Evolutionary conservation across 2,329 filamentous ascomycete genomes (phyloP), one percentile per base, ranked within the genome.

Genomic region (Colletotrichum sublineola): DNA sequence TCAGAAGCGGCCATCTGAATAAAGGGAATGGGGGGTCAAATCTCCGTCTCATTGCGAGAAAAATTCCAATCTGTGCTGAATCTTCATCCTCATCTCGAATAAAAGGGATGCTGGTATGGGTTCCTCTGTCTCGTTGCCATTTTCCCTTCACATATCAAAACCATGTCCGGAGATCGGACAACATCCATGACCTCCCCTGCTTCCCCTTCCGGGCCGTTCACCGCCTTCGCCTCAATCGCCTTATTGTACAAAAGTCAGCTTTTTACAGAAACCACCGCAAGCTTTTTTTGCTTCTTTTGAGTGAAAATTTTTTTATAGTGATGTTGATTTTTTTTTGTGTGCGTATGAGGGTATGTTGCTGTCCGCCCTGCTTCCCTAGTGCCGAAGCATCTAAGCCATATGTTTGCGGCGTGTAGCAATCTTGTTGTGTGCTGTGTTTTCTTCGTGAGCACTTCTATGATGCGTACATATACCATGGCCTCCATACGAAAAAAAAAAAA

Each of bases 161-260:
- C 48, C 55, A 57, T 44, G 20, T 60, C 18, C 55, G n/a, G 36
- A 57, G 33, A 38, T 20, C 48, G 46, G 18, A 18, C 53, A 29
- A 14, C 3, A 33, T 36, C 33, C 15, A 24, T 18, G 20, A 33
- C 29, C 44, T 29, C 15, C 15, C 33, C 46, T 14, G 44, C 42
- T 44, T 42, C 58, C 18, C n/a, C 46, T 55, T 18, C 58, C 40
- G 48, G 38, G 36, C 48, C 58, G 42, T 44, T 18, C 42, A 44
- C 38, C 48, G n/a, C 33, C 20, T 18, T 56, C 44, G 24, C 55
- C 48, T 61, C 31, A 8, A n/a, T 61, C 70, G 70, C 70, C 38
- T 53, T 74, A 74, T 69, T 67, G 64, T 74, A 74, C 73, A 73
- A 63, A 66, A 65, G 20, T 67, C 73, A 71, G 60, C 66, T 73